Base-by-base conservation (phyloP, 257 asterid genomes). In the Nicotiana noctiflora region DNA sequence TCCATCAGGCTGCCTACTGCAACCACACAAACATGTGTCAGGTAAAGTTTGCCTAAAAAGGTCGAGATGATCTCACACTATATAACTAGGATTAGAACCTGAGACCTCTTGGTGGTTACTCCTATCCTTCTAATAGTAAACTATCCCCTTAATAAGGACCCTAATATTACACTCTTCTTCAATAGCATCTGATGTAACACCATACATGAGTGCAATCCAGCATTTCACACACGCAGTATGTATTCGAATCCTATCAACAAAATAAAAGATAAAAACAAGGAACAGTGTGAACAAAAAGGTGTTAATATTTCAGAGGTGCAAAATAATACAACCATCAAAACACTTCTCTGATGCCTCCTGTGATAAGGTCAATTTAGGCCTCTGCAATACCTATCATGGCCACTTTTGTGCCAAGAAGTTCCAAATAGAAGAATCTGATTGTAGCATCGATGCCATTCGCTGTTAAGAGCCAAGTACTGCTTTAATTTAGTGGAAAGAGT, bases 381-480 rank as follows among this genome's bases (percentile, higher is more conserved):
- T 9, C 34, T 70, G 7, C 77, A 72, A 65, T 75, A 76, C 75
- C 78, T 76, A 21, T 55, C 49, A 11, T 27, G 10, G 1, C 13
- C 37, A n/a, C 8, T 44, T 56, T 29, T 72, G 14, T 19, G 19
- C 2, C 37, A 55, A 7, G 56, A 56, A 56, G 51, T 7, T 19
- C 21, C 79, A 46, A 52, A 19, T 12, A 8, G 57, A 68, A 70
- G 77, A 44, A 70, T 70, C 78, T 72, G 62, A 64, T 49, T 76
- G 68, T 15, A 12, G 77, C 70, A 76, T 57, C 67, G 80, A 81
- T 84, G 80, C 31, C 60, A 67, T 57, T 66, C 77, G 5, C 11
- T 19, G 66, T 65, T 55, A 2, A 76, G 76, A 61, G 79, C 82
- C 68, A 65, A 44, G 61, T 2, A 21, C 34, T 51, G 11, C 67